Base-by-base conservation (phyloP, 768 basidiomycete species). In the Tylopilus balloui region DNA sequence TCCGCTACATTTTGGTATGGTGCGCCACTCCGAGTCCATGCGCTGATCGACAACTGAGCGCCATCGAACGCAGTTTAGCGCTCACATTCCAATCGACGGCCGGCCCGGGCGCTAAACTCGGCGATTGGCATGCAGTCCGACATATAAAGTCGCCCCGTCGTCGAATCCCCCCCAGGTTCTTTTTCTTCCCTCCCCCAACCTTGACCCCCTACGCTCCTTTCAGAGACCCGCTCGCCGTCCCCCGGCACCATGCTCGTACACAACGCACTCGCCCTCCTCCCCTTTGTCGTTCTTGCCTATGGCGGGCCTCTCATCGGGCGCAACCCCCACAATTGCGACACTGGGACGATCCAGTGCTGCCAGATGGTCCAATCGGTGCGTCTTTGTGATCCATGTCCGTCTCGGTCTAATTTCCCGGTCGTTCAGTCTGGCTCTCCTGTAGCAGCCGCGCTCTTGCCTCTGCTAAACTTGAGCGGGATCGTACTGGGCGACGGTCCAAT, bases 151-250 rank as follows among this genome's bases (percentile, higher is more conserved):
- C 29, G 28, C 2, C 31, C 39, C 25, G 17, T 25, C 39, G 19
- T 50, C 42, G 51, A 25, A 35, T 17, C 45, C 28, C 47, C 42
- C 48, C 20, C 47, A 59, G 35, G 2, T 50, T 44, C 10, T 24
- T 56, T 44, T 41, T 20, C 12, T 17, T 4, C 38, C 48, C 40
- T 37, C 24, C 46, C 50, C 29, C 42, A 51, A 25, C 6, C 43
- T 52, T 19, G 48, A 54, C 43, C 60, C 63, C 47, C 28, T 56
- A 42, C 62, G 49, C 56, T 63, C 62, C 54, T 65, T 62, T 62
- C 23, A 14, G 24, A 4, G 24, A 4, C 51, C 44, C 51, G 28
- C 53, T 21, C 53, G 48, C 32, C 51, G 38, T 13, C 14, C 38
- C 27, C 48, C 36, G 23, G 27, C 45, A 53, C 1, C 13, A 64